These are phyloP conservation scores for Aleurites moluccanus DNA, from an alignment of 441 rosid species.

Conservation along the genomic window DNA sequence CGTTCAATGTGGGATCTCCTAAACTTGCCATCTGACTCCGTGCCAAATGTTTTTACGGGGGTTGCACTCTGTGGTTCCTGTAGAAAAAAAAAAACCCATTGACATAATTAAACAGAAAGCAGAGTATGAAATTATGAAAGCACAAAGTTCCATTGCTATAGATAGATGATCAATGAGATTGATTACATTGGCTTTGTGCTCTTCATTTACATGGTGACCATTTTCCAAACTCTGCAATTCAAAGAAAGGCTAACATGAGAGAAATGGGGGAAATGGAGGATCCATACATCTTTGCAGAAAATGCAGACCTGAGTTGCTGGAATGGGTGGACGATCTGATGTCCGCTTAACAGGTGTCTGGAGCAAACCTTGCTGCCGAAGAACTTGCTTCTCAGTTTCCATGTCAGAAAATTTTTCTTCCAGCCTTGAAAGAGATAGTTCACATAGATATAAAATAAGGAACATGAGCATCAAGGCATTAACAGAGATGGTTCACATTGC, in stretches of 20 bases:
- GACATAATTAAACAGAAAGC: conserved; percentile 10
- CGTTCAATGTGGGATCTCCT: conserved; percentile 75
- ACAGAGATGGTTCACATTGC: neutral
- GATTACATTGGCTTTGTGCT: conserved; percentile 53
- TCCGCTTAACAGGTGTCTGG: conserved; percentile 52
- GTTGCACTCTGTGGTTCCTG: conserved; percentile 71
- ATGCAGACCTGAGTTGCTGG: conserved; percentile 47
- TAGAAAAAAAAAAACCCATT: conserved; percentile 22
- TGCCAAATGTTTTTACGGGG: conserved; percentile 55
- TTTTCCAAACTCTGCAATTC: conserved; percentile 74
- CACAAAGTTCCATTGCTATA: conserved; percentile 7
- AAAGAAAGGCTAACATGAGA: conserved; percentile 14
- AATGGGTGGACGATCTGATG: conserved; percentile 58
- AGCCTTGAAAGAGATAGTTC: conserved; percentile 54
- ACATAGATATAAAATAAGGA: neutral
- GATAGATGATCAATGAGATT: conserved; percentile 22
- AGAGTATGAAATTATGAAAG: neutral
- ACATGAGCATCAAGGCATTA: conserved; percentile 10
- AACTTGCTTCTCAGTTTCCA: conserved; percentile 85
- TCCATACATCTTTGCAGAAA: conserved; percentile 19
- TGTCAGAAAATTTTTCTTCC: conserved; percentile 83
- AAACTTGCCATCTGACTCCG: conserved; percentile 73
- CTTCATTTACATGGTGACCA: conserved; percentile 71
- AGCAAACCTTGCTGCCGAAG: conserved; percentile 67
- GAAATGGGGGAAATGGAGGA: conserved; percentile 14